Evolutionary conservation across 2,329 filamentous ascomycete species (phyloP).

Genomic region (Fusarium albidum): DNA sequence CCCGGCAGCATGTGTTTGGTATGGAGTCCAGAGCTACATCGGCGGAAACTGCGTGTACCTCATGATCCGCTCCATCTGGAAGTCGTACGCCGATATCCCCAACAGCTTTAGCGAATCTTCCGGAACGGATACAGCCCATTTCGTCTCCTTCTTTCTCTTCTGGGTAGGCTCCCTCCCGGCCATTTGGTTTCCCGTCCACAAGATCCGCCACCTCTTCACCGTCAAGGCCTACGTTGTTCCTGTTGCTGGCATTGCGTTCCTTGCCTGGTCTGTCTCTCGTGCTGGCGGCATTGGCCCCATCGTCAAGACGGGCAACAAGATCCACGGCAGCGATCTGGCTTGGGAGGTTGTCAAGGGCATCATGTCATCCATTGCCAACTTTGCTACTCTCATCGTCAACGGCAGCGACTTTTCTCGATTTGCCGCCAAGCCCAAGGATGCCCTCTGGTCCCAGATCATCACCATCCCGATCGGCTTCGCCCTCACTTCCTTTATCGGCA

Average conservation of each 20-base stretch:
- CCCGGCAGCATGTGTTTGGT: conserved; percentile 77
- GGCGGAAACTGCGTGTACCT: conserved; percentile 85
- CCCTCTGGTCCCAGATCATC: conserved; percentile 81
- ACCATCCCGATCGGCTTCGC: conserved; percentile 77
- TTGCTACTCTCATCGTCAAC: conserved; percentile 85
- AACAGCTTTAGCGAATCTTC: conserved; percentile 72
- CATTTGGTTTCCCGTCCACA: conserved; percentile 89
- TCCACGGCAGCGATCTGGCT: conserved; percentile 73
- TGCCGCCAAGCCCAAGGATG: conserved; percentile 76
- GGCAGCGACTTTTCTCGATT: conserved; percentile 89
- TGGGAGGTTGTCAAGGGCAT: conserved; percentile 88
- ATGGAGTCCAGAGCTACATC: conserved; percentile 86
- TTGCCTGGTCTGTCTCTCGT: conserved; percentile 85
- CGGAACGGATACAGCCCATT: conserved; percentile 78
- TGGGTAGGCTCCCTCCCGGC: conserved; percentile 83
- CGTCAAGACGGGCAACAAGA: conserved; percentile 70
- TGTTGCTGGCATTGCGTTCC: conserved; percentile 81
- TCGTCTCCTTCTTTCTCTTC: conserved; percentile 86
- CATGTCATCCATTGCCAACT: conserved; percentile 91
- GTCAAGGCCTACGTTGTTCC: conserved; percentile 89
- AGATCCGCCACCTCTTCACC: conserved; percentile 89
- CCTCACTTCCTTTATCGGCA: conserved; percentile 85
- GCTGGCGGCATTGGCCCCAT: conserved; percentile 87
- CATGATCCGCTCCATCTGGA: conserved; percentile 90
- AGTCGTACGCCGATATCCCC: conserved; percentile 68